Evolutionary conservation across 1,139 yeast species (phyloP).

Genomic region (Debaryomyces subglobosus): DNA sequence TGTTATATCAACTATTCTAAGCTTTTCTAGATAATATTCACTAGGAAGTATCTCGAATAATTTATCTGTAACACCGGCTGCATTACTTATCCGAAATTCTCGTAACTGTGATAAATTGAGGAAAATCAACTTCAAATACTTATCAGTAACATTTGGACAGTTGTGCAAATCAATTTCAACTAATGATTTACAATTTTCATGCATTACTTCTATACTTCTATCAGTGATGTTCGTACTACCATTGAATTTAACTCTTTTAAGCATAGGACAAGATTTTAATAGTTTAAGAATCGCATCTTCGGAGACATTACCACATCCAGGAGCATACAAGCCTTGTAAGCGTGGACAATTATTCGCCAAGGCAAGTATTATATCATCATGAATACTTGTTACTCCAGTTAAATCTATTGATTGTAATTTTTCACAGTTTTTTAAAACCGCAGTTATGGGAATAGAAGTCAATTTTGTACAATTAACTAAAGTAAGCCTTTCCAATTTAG

Average conservation of each 20-base stretch:
- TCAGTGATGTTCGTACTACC: slow-evolving; percentile 72
- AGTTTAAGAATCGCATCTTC: slow-evolving; percentile 66
- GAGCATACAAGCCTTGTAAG: slow-evolving; percentile 88
- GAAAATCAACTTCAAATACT: slow-evolving; percentile 62
- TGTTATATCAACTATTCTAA: slow-evolving; percentile 84
- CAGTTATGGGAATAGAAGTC: slow-evolving; percentile 61
- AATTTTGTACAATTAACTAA: slow-evolving; percentile 77
- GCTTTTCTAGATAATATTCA: slow-evolving; percentile 46
- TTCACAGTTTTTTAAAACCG: slow-evolving; percentile 64
- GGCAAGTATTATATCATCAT: slow-evolving; percentile 70
- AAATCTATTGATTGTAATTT: slow-evolving; percentile 84
- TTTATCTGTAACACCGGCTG: slow-evolving; percentile 68
- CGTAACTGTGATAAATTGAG: slow-evolving; percentile 68
- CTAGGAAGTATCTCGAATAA: slow-evolving; percentile 53
- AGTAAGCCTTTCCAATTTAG: slow-evolving; percentile 81
- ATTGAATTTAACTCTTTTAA: slow-evolving; percentile 82
- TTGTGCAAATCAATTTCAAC: slow-evolving; percentile 91
- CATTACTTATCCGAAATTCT: slow-evolving; percentile 81
- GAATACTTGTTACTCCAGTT: slow-evolving; percentile 73
- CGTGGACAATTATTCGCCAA: slow-evolving; percentile 73
- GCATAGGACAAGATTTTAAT: slow-evolving; percentile 66
- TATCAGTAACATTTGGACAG: slow-evolving; percentile 74
- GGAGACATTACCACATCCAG: slow-evolving; percentile 73
- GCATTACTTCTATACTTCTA: slow-evolving; percentile 63
- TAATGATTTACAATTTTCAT: slow-evolving; percentile 70